Conservation (phyloP, 192 early-diverging fungal genomes). For the Allomyces macrogynus region DNA sequence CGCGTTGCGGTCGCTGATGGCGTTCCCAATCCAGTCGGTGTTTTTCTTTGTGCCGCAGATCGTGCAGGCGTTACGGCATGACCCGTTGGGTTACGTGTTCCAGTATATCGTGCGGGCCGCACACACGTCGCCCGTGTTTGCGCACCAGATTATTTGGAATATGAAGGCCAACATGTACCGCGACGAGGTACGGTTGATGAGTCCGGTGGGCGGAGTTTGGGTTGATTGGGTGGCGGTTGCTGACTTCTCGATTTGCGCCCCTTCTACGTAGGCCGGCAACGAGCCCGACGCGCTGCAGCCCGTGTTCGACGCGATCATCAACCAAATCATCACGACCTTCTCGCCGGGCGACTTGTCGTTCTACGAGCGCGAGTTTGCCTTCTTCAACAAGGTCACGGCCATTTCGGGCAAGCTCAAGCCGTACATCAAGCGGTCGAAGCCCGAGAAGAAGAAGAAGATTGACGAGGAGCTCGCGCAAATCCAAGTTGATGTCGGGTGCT, state of each 20-base stretch:
- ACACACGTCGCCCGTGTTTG: constrained; percentile 84
- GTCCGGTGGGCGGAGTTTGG: no score
- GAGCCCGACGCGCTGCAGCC: constrained; percentile 75
- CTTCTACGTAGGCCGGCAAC: constrained; percentile 9
- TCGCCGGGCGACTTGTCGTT: constrained; percentile 73
- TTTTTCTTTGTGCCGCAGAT: constrained; percentile 99
- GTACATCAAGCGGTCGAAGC: constrained; percentile 67
- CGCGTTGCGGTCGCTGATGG: constrained; percentile 71
- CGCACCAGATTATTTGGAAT: constrained; percentile 99
- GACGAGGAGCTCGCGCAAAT: constrained; percentile 95
- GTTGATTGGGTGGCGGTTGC: no score
- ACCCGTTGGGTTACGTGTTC: constrained; percentile 81
- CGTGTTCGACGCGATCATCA: constrained; percentile 66
- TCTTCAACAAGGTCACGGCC: constrained; percentile 86
- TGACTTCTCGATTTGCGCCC: no score
- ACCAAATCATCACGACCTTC: constrained; percentile 53
- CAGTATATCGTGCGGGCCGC: constrained; percentile 85
- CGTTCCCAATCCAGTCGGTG: constrained; percentile 76
- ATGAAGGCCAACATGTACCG: constrained; percentile 97
- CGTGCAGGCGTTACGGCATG: constrained; percentile 83
- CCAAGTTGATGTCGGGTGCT: constrained; percentile 85
- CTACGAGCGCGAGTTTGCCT: constrained; percentile 89
- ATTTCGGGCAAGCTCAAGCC: constrained; percentile 97
- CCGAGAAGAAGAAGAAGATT: constrained; percentile 96
- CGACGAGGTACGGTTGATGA: constrained; percentile 24